Evolutionary conservation across 441 rosid species (phyloP).

Genomic region (Corymbia citriodora): DNA sequence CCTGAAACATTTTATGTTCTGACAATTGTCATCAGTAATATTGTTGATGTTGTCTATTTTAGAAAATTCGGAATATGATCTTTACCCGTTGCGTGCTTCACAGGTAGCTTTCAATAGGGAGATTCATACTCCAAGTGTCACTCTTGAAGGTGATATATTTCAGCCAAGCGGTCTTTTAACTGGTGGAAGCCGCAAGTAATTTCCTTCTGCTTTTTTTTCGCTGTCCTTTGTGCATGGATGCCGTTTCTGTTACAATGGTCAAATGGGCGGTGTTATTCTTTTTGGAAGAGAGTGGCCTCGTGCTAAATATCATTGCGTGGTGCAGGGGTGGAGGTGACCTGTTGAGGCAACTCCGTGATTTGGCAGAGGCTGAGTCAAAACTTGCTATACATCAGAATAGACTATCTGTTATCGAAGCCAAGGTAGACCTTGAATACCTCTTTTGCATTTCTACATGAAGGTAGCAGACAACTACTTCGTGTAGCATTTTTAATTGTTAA

Average conservation of each 20-base stretch:
- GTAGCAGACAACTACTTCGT: neutral
- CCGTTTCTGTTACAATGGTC: neutral
- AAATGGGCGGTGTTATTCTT: neutral
- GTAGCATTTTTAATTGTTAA: neutral
- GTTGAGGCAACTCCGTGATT: constrained; percentile 76
- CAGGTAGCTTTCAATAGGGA: constrained; percentile 86
- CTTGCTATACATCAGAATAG: constrained; percentile 56
- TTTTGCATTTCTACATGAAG: neutral
- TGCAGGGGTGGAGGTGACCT: constrained; percentile 90
- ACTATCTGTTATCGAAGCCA: constrained; percentile 70
- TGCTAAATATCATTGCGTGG: neutral
- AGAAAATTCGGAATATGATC: neutral
- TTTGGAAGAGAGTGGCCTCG: neutral
- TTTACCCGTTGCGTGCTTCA: neutral
- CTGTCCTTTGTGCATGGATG: neutral
- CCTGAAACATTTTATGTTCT: neutral
- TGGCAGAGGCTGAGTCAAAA: constrained; percentile 77
- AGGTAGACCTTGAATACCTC: constrained; percentile 31
- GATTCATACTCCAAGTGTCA: constrained; percentile 75
- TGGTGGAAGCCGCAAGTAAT: constrained; percentile 94
- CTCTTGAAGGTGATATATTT: constrained; percentile 94
- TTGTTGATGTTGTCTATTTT: neutral
- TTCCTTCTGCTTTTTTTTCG: neutral
- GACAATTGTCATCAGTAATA: neutral
- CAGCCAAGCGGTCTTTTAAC: constrained; percentile 97